Base-by-base conservation (phyloP, 441 rosid species). In the Pelargonium cotyledonis region DNA sequence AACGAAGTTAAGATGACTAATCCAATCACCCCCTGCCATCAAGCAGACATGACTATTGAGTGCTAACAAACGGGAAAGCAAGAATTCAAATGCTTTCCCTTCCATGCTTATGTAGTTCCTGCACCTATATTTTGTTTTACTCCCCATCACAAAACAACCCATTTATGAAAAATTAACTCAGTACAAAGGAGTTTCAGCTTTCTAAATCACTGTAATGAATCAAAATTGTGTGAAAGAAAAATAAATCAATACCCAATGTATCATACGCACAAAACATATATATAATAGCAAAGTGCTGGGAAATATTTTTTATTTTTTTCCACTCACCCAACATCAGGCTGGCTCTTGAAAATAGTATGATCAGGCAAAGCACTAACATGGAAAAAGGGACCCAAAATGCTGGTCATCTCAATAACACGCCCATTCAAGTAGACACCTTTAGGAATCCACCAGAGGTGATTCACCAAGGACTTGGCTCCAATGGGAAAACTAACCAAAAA, bases 281-380 rank as follows among this genome's bases (percentile, higher is more conserved):
- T 6, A 66, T 5, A 74, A 76, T 65, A 71, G 29, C 14, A 84
- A 21, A 21, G 23, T 0, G 23, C 0, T 21, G 23, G 1, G 23
- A 21, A 21, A n/a, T n/a, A n/a, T n/a, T n/a, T n/a, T n/a, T n/a
- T n/a, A n/a, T n/a, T n/a, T n/a, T n/a, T 21, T 57, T 65, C 0
- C 58, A 84, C 96, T 92, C 80, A 92, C 97, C 97, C 98, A 66
- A 95, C 95, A 78, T 95, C 99, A 31, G 98, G 99, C 73, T 86
- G 92, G 84, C 90, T 87, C 89, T 88, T 88, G 83, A 95, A 95
- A 65, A 85, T 85, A 40, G 85, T 65, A 35, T 83, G 82, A 84
- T 90, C 99, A 6, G 89, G 98, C 82, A 89, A 67, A 7, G 97
- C 96, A 69, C 99, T 92, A 8, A 89, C 89, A 77, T 90, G 98